phyloP scores from a whole-genome alignment of 495 filamentous ascomycete genomes.

The Physcia stellaris region DNA sequence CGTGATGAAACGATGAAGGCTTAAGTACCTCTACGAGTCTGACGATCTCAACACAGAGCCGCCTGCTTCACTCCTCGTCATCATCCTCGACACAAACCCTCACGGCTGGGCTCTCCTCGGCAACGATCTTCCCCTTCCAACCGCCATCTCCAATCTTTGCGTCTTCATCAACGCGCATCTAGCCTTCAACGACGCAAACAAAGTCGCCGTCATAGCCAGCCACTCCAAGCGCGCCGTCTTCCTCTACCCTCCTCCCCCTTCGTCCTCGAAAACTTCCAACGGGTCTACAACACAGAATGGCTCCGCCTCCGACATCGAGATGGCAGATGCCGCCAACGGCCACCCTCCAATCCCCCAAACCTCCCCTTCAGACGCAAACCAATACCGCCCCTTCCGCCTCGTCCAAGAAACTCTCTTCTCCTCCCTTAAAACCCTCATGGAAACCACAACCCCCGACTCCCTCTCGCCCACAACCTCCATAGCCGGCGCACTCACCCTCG shows the following conservation, averaged over 20 bases:
- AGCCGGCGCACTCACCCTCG: constrained; percentile 81
- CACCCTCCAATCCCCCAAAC: constrained; percentile 1
- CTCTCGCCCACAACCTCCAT: constrained; percentile 62
- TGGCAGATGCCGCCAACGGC: constrained; percentile 25
- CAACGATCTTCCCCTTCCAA: constrained; percentile 64
- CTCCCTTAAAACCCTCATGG: constrained; percentile 56
- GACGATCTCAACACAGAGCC: constrained; percentile 34
- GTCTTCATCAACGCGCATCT: constrained; percentile 96
- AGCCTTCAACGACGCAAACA: constrained; percentile 81
- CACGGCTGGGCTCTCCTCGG: constrained; percentile 78
- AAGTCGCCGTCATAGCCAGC: constrained; percentile 82
- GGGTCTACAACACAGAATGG: constrained; percentile 13
- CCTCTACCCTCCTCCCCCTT: constrained; percentile 56
- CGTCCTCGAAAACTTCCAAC: constrained; percentile 1
- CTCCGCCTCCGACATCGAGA: constrained; percentile 26
- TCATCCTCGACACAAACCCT: constrained; percentile 94
- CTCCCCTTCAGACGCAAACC: constrained; percentile 51
- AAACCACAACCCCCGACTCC: constrained; percentile 43
- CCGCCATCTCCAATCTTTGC: constrained; percentile 77
- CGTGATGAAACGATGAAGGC: constrained; percentile 5
- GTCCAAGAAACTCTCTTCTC: constrained; percentile 65
- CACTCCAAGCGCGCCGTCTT: constrained; percentile 74
- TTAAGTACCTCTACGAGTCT: not conserved
- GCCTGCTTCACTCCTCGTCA: constrained; percentile 72
- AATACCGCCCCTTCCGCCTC: constrained; percentile 81